Evolutionary conservation across 2,329 filamentous ascomycete species (phyloP).

Genomic region (Sporothrix variecibatus): DNA sequence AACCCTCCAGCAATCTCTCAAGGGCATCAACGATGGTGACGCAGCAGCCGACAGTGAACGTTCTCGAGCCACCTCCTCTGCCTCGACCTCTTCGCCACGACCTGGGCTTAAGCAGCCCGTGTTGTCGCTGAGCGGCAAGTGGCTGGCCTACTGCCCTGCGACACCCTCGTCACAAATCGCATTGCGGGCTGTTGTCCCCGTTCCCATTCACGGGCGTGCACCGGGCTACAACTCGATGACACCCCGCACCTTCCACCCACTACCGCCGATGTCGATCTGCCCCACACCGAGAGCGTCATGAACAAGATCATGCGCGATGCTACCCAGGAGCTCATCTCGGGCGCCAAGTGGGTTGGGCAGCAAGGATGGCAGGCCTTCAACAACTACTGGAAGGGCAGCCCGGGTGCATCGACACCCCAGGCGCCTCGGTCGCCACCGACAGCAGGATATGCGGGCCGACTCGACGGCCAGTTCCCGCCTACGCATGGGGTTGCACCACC

Average conservation of each 20-base stretch:
- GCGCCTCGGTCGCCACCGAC: slow-evolving; percentile 48
- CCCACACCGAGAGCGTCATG: slow-evolving; percentile 69
- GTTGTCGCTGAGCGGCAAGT: slow-evolving; percentile 68
- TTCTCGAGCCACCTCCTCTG: slow-evolving; percentile 31
- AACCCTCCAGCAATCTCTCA: slow-evolving; percentile 65
- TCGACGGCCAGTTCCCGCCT: slow-evolving; percentile 67
- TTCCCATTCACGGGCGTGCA: slow-evolving; percentile 56
- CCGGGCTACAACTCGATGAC: slow-evolving; percentile 61
- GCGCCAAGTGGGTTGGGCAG: slow-evolving; percentile 74
- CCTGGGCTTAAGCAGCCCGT: slow-evolving; percentile 62
- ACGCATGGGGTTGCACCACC: slow-evolving; percentile 68
- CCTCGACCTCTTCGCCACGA: slow-evolving; percentile 44
- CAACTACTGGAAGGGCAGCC: slow-evolving; percentile 71
- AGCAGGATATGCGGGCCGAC: slow-evolving; percentile 37
- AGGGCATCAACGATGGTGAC: slow-evolving; percentile 44
- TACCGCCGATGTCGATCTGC: slow-evolving; percentile 71
- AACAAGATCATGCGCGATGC: slow-evolving; percentile 78
- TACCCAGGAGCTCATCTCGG: slow-evolving; percentile 74
- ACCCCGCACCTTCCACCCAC: slow-evolving; percentile 69
- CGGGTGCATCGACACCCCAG: slow-evolving; percentile 42
- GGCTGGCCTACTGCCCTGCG: slow-evolving; percentile 76
- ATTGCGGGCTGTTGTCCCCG: slow-evolving; percentile 65
- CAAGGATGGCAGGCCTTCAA: slow-evolving; percentile 78
- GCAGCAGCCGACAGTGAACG: slow-evolving; percentile 44
- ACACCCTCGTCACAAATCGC: slow-evolving; percentile 70